A percentile compares a stretch with the other conserved stretches of the same genome.
These are phyloP conservation scores for Aphanomyces euteiches DNA, from an alignment of 352 stramenopile genomes.

Conservation along the genomic window DNA sequence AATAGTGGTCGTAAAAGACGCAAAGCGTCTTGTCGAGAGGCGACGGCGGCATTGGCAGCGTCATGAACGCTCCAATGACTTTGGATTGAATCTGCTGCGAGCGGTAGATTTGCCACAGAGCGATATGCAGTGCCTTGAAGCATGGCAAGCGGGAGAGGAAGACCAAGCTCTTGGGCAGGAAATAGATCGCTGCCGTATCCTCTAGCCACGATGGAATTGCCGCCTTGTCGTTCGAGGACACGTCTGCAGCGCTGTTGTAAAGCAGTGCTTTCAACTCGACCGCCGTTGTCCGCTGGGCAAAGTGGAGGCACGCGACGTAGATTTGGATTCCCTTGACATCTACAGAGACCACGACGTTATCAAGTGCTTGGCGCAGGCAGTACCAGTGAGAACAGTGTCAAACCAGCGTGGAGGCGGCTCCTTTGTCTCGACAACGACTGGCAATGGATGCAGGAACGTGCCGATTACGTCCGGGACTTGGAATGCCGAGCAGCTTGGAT, in stretches of 20 bases:
- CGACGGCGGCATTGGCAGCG: constrained; percentile 41
- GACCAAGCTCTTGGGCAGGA: constrained; percentile 60
- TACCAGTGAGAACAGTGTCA: constrained; percentile 69
- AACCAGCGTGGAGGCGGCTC: constrained; percentile 45
- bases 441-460: constrained; percentile 69
- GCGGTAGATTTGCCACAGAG: constrained; percentile 48
- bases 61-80: constrained; percentile 53
- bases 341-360: constrained; percentile 18
- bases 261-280: constrained; percentile 52
- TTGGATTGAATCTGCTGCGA: constrained; percentile 49
- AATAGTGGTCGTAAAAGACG: constrained; percentile 39
- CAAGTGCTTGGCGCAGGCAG: not conserved
- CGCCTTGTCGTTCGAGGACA: constrained; percentile 39
- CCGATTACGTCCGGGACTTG: constrained; percentile 57
- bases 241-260: constrained; percentile 48
- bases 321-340: constrained; percentile 54
- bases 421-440: constrained; percentile 47
- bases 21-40: constrained; percentile 40
- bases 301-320: constrained; percentile 64
- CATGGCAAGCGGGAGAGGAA: constrained; percentile 52
- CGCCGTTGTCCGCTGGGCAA: constrained; percentile 51
- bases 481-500: not conserved
- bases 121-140: constrained; percentile 53
- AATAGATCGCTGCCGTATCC: constrained; percentile 48
- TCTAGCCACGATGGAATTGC: constrained; percentile 60